A percentile compares a stretch with the other conserved stretches of the same genome.
phyloP scores from a whole-genome alignment of 2,329 filamentous ascomycete genomes.

The Geosmithia putterillii region DNA sequence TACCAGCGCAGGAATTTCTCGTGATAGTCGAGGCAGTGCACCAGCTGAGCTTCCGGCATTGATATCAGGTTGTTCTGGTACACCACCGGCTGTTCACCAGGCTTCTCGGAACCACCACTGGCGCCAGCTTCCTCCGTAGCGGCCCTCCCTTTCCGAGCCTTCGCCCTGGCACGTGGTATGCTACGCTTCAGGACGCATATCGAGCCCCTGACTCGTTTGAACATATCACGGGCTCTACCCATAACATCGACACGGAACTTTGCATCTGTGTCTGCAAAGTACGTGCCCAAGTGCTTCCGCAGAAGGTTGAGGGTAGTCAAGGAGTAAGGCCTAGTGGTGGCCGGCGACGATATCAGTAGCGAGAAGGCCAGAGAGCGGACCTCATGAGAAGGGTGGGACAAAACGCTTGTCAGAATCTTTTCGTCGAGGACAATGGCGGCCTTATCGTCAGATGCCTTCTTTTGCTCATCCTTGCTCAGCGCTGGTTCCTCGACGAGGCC shows the following conservation, averaged over 20 bases:
- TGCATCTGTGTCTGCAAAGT: slow-evolving; percentile 76
- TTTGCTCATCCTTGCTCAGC: slow-evolving; percentile 8
- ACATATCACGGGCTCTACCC: slow-evolving; percentile 61
- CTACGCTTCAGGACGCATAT: slow-evolving; percentile 41
- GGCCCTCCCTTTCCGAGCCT: slow-evolving; percentile 15
- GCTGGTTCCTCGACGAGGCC: slow-evolving; percentile 56
- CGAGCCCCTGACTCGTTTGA: slow-evolving; percentile 60
- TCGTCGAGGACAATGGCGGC: slow-evolving; percentile 22
- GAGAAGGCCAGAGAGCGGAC: slow-evolving; percentile 74
- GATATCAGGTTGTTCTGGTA: slow-evolving; percentile 26
- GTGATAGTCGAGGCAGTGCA: slow-evolving; percentile 34
- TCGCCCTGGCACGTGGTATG: slow-evolving; percentile 21
- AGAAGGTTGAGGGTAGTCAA: slow-evolving; percentile 48
- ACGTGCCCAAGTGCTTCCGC: slow-evolving; percentile 50
- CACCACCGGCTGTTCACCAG: slow-evolving; percentile 14
- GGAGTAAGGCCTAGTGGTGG: slow-evolving; percentile 63
- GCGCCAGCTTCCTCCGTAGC: not conserved
- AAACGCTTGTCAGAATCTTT: slow-evolving; percentile 35
- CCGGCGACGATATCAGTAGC: slow-evolving; percentile 63
- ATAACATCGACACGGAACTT: slow-evolving; percentile 76
- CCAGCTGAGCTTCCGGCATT: slow-evolving; percentile 22
- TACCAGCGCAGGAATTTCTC: slow-evolving; percentile 64
- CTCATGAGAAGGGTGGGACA: slow-evolving; percentile 44
- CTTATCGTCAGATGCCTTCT: slow-evolving; percentile 7
- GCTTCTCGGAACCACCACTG: not conserved